Percentiles rank a stretch among this genome's conserved stretches.
Conservation (phyloP, 495 filamentous ascomycete species). For the Aspergillus diversus region DNA sequence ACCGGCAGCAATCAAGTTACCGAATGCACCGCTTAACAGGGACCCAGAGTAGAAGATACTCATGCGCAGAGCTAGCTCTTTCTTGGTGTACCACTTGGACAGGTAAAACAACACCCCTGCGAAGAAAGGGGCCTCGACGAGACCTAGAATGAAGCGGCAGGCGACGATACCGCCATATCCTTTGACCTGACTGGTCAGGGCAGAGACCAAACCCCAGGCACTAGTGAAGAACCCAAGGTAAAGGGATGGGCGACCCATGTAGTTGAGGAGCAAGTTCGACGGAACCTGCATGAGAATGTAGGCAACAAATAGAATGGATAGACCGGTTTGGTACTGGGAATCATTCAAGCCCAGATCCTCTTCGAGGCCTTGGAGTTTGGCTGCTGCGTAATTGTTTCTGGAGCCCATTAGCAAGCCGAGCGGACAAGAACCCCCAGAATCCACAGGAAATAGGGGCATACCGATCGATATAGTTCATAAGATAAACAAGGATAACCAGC, state of each 20-base stretch:
- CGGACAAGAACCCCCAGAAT: neutral
- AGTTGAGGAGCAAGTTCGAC: constrained; percentile 63
- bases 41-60: constrained; percentile 70
- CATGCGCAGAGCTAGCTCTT: constrained; percentile 60
- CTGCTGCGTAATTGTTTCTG: constrained; percentile 60
- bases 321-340: constrained; percentile 50
- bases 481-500: constrained; percentile 57
- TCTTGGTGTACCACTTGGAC: constrained; percentile 63
- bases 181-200: constrained; percentile 54
- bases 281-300: constrained; percentile 61
- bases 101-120: constrained; percentile 57
- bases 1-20: constrained; percentile 63
- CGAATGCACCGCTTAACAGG: constrained; percentile 65
- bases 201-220: constrained; percentile 57
- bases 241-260: constrained; percentile 52
- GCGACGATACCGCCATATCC: constrained; percentile 57
- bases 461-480: constrained; percentile 63
- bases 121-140: constrained; percentile 59
- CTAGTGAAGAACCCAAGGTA: constrained; percentile 55
- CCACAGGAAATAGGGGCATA: constrained; percentile 21
- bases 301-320: constrained; percentile 57
- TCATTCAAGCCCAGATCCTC: constrained; percentile 45
- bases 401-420: constrained; percentile 14
- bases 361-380: constrained; percentile 56
- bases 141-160: constrained; percentile 55